phyloP scores from a whole-genome alignment of 495 filamentous ascomycete genomes.

The Xylaria intraflava region DNA sequence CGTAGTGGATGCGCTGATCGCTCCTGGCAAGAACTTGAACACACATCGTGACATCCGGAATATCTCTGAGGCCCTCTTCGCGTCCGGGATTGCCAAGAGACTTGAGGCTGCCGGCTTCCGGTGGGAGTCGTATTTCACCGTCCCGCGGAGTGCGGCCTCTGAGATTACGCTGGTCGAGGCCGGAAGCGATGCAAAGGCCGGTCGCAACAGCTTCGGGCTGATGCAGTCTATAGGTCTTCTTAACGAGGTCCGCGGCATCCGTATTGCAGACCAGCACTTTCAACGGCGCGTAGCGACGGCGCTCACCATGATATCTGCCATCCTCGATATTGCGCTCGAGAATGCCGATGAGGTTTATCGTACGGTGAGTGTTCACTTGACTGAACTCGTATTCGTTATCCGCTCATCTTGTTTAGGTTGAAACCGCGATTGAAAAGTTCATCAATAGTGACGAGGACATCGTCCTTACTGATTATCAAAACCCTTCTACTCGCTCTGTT shows the following conservation, averaged over 20 bases:
- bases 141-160: not conserved
- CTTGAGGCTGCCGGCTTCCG: conserved; percentile 20
- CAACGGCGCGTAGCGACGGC: conserved; percentile 25
- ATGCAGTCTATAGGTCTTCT: conserved; percentile 26
- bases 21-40: conserved; percentile 32
- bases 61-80: conserved; percentile 27
- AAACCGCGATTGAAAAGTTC: conserved; percentile 21
- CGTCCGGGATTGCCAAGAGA: conserved; percentile 15
- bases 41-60: conserved; percentile 27
- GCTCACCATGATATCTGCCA: conserved; percentile 25
- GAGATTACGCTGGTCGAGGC: conserved; percentile 23
- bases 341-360: conserved; percentile 22
- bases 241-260: conserved; percentile 28
- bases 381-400: not conserved
- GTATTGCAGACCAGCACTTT: conserved; percentile 29
- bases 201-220: conserved; percentile 26
- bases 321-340: conserved; percentile 25
- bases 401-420: conserved; percentile 14
- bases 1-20: conserved; percentile 25
- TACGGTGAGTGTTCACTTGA: conserved; percentile 11
- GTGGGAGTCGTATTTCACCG: conserved; percentile 32
- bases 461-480: conserved; percentile 23
- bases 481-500: conserved; percentile 17
- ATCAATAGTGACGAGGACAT: conserved; percentile 20
- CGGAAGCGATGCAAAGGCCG: conserved; percentile 28